Evolutionary conservation across 1,284 basidiomycete genomes (phyloP), one percentile per base, ranked within the genome.

Genomic region (Inonotus hispidus): DNA sequence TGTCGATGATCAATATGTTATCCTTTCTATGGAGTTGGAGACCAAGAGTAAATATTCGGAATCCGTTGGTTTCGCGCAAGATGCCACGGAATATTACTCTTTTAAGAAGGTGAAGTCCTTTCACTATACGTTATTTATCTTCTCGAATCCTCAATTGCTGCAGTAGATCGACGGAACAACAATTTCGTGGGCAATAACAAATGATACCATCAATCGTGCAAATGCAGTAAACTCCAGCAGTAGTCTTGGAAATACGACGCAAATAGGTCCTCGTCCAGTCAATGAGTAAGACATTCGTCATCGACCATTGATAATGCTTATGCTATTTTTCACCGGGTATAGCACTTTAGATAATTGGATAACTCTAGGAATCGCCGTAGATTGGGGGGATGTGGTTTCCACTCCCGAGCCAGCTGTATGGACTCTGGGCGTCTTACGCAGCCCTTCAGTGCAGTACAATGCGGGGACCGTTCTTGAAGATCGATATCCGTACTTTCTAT

Each of bases 341-440:
- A 25, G 55, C 16, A 61, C 68, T n/a, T 45, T 60, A 23, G 67
- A 66, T 39, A 67, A 64, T 47, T 77, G 71, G 72, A 73, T 37
- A 71, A 74, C 60, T 3, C 70, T 76, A 35, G 74, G 71, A 2
- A 66, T 74, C 49, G 64, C 74, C 0, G 63, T 72, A 6, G 68
- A 73, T 53, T 66, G 70, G 13, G 71, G 71, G 8, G 64, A 21
- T 11, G 65, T 73, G 23, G 56, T 59, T 19, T 58, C 49, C 4
- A 68, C 68, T 3, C 53, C 38, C 8, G 53, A 63, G 49, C 71
- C 75, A 2, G 69, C 75, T 7, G 74, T 79, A 2, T 76, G 73
- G 66, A 70, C 73, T 1, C 63, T 82, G 27, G 79, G 80, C 0
- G 67, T 77, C 11, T 67, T 75, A 3, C 73, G 79, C 19, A 73